These are phyloP conservation scores for Myriosclerotinia scirpicola DNA, from an alignment of 2,329 filamentous ascomycete species.

Conservation along the genomic window DNA sequence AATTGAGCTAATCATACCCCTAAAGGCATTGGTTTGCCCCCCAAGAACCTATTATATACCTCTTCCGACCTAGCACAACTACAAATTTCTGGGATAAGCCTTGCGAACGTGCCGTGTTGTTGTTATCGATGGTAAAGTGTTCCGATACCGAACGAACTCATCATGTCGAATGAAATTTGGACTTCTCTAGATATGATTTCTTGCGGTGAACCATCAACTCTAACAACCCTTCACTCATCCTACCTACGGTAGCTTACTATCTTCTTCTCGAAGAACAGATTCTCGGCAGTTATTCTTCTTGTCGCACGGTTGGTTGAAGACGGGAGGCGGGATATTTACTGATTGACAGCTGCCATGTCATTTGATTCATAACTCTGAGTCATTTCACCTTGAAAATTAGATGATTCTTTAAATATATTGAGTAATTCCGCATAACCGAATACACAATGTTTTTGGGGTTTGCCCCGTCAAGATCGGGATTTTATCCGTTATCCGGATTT, in stretches of 20 bases:
- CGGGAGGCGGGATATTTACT: constrained; percentile 1
- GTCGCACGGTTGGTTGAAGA: not conserved
- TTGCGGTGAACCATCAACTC: not conserved
- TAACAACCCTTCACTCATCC: too few species aligned
- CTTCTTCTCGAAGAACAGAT: too few species aligned
- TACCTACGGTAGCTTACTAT: too few species aligned
- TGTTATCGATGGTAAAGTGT: too few species aligned
- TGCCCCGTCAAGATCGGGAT: not conserved
- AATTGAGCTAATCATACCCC: too few species aligned
- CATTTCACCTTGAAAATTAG: not conserved
- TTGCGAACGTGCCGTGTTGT: not conserved
- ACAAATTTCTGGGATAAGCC: not conserved
- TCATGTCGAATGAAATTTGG: too few species aligned
- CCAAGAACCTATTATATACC: too few species aligned
- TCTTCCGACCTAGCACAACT: too few species aligned
- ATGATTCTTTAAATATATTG: not conserved
- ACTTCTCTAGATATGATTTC: not conserved
- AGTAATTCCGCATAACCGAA: not conserved
- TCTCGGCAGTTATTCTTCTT: not conserved
- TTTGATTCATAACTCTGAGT: not conserved
- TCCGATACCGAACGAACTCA: too few species aligned
- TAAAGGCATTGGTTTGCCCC: too few species aligned
- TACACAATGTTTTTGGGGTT: not conserved
- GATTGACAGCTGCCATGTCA: not conserved
- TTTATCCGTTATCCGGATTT: not conserved